Percentiles rank a stretch among this genome's conserved stretches.
phyloP scores from a whole-genome alignment of 306 rosid genomes.

The Cajanus cajan region DNA sequence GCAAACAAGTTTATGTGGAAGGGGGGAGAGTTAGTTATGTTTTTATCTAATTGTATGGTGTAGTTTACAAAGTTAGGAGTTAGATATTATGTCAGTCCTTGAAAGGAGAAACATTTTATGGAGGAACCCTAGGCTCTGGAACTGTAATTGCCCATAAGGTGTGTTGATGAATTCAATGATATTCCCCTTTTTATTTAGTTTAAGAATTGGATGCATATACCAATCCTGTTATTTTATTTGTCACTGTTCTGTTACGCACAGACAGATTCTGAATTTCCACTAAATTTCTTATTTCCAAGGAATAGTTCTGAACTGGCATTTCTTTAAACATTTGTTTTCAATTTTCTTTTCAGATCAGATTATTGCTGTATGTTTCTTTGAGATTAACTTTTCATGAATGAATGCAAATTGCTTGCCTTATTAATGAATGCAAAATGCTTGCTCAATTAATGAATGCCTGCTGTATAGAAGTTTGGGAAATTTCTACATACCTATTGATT shows the following conservation, averaged over 20 bases:
- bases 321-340: background rate
- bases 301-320: background rate
- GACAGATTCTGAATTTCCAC: background rate
- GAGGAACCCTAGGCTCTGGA: background rate
- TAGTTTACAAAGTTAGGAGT: background rate
- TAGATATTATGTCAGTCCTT: background rate
- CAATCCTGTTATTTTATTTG: background rate
- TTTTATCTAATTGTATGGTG: background rate
- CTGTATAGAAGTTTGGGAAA: background rate
- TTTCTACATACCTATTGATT: background rate
- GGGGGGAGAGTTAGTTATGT: background rate
- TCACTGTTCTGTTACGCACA: slow-evolving; percentile 12
- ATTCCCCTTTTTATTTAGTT: background rate
- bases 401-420: too few relatives aligned
- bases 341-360: background rate
- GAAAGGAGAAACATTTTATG: background rate
- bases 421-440: background rate
- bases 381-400: background rate
- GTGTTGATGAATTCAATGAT: background rate
- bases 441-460: background rate
- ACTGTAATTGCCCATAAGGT: background rate
- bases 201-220: background rate
- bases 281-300: background rate
- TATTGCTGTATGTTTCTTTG: background rate
- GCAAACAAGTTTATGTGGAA: background rate